Conservation (phyloP, 2,329 filamentous ascomycete species). For the Paecilomyces niveus region DNA sequence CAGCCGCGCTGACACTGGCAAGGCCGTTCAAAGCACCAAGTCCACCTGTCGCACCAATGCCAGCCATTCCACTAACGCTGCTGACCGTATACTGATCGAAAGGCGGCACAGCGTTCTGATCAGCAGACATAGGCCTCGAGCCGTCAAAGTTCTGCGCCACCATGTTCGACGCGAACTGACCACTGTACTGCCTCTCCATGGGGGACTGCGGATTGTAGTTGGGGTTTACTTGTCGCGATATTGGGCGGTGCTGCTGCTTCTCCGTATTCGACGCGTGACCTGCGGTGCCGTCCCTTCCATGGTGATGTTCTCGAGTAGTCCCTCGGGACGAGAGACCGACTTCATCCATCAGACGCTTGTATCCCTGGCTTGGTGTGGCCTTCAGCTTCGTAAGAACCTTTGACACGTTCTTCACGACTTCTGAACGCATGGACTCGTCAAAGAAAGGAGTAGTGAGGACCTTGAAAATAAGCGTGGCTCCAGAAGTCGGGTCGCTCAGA, state of each 20-base stretch:
- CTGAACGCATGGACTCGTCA: slow-evolving; percentile 78
- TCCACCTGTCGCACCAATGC: slow-evolving; percentile 13
- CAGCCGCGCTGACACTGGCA: slow-evolving; percentile 21
- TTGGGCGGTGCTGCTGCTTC: slow-evolving; percentile 37
- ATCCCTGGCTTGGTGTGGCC: slow-evolving; percentile 88
- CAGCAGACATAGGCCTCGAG: slow-evolving; percentile 28
- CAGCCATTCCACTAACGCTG: slow-evolving; percentile 19
- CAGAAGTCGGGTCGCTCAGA: slow-evolving; percentile 81
- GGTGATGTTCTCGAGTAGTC: slow-evolving; percentile 31
- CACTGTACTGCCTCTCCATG: slow-evolving; percentile 36
- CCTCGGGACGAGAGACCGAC: slow-evolving; percentile 67
- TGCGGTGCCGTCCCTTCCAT: slow-evolving; percentile 27
- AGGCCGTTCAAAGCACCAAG: slow-evolving; percentile 22
- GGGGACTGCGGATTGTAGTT: slow-evolving; percentile 29
- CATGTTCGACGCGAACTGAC: slow-evolving; percentile 30
- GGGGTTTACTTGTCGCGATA: slow-evolving; percentile 32
- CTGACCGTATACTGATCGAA: slow-evolving; percentile 34
- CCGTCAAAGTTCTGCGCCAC: slow-evolving; percentile 29
- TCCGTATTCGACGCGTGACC: slow-evolving; percentile 28
- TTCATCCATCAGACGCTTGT: slow-evolving; percentile 98
- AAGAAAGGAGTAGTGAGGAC: slow-evolving; percentile 96
- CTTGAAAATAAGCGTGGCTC: slow-evolving; percentile 96
- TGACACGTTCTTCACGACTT: slow-evolving; percentile 88
- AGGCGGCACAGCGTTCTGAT: slow-evolving; percentile 26
- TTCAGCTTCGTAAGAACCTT: slow-evolving; percentile 84